A percentile compares a stretch with the other conserved stretches of the same genome.
phyloP scores from a whole-genome alignment of 805 yeast genomes.

The Brettanomyces sp. region DNA sequence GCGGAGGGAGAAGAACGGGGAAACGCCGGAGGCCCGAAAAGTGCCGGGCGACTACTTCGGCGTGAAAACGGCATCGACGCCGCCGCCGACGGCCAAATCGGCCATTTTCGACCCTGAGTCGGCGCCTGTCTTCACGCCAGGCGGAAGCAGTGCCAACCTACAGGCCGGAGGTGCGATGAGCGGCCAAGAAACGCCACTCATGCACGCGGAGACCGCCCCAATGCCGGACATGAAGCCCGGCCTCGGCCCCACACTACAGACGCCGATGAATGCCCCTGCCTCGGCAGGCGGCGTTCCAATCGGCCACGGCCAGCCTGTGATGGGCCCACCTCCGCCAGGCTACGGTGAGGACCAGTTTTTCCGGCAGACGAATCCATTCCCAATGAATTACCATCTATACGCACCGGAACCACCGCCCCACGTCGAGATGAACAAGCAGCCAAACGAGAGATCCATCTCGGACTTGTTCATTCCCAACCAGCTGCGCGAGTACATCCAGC shows the following conservation, averaged over 20 bases:
- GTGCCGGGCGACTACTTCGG: slow-evolving; percentile 1
- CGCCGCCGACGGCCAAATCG: neutral
- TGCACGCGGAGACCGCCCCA: neutral
- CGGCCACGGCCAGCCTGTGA: neutral
- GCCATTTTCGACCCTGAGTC: slow-evolving; percentile 18
- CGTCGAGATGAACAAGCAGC: slow-evolving; percentile 45
- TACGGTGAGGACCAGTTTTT: slow-evolving; percentile 19
- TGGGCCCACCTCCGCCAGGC: neutral
- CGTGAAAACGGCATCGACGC: slow-evolving; percentile 2
- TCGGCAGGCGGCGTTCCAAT: neutral
- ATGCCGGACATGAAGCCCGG: slow-evolving; percentile 30
- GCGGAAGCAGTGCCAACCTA: too few species aligned
- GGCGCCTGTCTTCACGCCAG: slow-evolving; percentile 24
- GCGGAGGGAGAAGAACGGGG: neutral
- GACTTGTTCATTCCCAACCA: slow-evolving; percentile 65
- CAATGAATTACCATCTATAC: slow-evolving; percentile 75
- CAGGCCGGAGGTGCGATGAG: neutral
- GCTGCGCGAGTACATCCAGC: slow-evolving; percentile 60
- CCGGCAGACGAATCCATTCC: slow-evolving; percentile 31
- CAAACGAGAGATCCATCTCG: slow-evolving; percentile 63
- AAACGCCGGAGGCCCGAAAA: neutral
- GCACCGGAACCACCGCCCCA: slow-evolving; percentile 86
- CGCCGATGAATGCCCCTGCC: neutral
- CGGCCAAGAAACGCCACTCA: neutral
- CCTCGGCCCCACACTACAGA: slow-evolving; percentile 4